Evolutionary conservation across 2,329 filamentous ascomycete genomes (phyloP).

Genomic region (Aspergillus sp.): DNA sequence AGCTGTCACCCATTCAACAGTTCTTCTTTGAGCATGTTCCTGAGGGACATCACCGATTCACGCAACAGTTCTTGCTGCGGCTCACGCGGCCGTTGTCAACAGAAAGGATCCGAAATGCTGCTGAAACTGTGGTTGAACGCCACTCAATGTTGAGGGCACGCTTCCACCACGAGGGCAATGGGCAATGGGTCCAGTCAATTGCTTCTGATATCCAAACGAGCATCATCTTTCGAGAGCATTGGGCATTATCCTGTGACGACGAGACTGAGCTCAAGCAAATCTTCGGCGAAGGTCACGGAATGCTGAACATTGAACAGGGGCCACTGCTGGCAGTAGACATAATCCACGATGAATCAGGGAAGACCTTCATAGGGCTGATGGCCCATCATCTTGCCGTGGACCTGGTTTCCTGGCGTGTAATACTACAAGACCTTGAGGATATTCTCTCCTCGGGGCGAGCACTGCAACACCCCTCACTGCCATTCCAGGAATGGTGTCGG

Average conservation of each 20-base stretch:
- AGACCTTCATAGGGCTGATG: not conserved
- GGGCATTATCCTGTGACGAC: not conserved
- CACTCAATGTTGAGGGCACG: not conserved
- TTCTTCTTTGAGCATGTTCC: not conserved
- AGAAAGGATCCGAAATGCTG: not conserved
- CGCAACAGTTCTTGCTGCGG: not conserved
- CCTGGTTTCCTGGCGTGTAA: slow-evolving; percentile 6
- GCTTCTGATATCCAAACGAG: not conserved
- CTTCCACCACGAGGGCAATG: not conserved
- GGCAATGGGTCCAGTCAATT: not conserved
- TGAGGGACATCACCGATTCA: not conserved
- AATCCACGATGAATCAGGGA: not conserved
- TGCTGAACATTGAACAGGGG: not conserved
- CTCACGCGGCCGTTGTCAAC: not conserved
- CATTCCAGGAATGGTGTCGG: slow-evolving; percentile 21
- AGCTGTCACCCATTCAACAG: not conserved
- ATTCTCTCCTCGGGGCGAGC: slow-evolving; percentile 1
- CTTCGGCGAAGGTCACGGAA: not conserved
- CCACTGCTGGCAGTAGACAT: slow-evolving; percentile 9
- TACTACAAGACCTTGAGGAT: slow-evolving; percentile 4
- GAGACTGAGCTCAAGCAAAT: not conserved
- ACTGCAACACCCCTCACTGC: not conserved
- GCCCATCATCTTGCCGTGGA: slow-evolving; percentile 16
- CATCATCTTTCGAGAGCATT: not conserved
- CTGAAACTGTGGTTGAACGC: not conserved